phyloP scores from a whole-genome alignment of 306 rosid genomes.

The barrel medic (Medicago truncatula) region DNA sequence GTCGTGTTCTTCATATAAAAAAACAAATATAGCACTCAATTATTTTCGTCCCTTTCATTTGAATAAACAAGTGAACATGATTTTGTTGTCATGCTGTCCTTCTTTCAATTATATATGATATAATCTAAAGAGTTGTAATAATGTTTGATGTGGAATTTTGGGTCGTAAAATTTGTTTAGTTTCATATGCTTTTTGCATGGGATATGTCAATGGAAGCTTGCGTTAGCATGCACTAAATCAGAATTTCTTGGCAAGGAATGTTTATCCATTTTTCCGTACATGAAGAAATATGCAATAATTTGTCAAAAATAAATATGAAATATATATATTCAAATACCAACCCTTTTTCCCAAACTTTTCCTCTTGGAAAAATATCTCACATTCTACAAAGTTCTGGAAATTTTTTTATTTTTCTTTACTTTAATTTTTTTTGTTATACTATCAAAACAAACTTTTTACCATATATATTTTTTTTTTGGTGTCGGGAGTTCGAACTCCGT shows the following conservation, averaged over 20 bases:
- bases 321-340: too few species aligned
- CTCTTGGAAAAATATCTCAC: too few species aligned
- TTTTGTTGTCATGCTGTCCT: slow-evolving; percentile 39
- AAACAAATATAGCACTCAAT: slow-evolving; percentile 39
- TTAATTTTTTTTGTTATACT: too few species aligned
- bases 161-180: slow-evolving; percentile 24
- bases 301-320: too few species aligned
- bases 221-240: slow-evolving; percentile 49
- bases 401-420: too few species aligned
- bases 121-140: not conserved
- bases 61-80: slow-evolving; percentile 28
- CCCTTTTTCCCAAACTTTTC: too few species aligned
- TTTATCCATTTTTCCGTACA: slow-evolving; percentile 22
- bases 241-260: not conserved
- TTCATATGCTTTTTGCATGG: slow-evolving; percentile 45
- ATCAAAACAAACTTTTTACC: too few species aligned
- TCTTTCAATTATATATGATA: slow-evolving; percentile 34
- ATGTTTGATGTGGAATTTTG: slow-evolving; percentile 17
- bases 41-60: slow-evolving; percentile 44
- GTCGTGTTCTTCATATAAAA: slow-evolving; percentile 52
- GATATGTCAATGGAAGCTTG: slow-evolving; percentile 56
- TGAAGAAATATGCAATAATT: not conserved
- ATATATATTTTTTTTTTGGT: too few species aligned
- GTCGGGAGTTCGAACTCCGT: too few species aligned
- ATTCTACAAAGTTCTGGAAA: too few species aligned